Percentiles rank a stretch among this genome's conserved stretches.
phyloP scores from a whole-genome alignment of 331 rosid species.

The Erythrophleum ivorense region DNA sequence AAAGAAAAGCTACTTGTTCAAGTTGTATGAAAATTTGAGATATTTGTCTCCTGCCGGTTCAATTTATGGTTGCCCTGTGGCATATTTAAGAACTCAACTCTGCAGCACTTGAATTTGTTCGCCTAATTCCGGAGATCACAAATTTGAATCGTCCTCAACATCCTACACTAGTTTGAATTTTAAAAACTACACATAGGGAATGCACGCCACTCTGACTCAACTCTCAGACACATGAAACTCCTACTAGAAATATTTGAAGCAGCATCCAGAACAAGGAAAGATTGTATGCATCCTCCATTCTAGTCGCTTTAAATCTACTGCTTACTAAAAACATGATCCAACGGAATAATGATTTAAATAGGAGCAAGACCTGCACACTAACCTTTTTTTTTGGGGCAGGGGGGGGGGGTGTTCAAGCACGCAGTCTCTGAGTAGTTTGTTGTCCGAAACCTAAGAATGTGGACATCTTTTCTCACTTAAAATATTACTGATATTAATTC shows the following conservation, averaged over 20 bases:
- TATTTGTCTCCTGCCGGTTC: conserved; percentile 33
- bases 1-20: conserved; percentile 22
- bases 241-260: neutral
- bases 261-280: neutral
- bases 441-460: neutral
- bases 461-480: neutral
- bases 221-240: neutral
- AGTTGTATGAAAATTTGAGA: conserved; percentile 30
- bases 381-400: no score
- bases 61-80: neutral
- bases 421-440: neutral
- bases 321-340: neutral
- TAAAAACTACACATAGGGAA: neutral
- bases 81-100: neutral
- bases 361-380: neutral
- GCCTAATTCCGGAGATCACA: neutral
- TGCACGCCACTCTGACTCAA: neutral
- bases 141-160: neutral
- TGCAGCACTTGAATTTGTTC: neutral
- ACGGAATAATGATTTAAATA: neutral
- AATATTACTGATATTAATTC: neutral
- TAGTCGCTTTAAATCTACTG: neutral
- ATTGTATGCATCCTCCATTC: neutral
- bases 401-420: no score
- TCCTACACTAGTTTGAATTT: neutral